Conservation (phyloP, 1,284 basidiomycete species). For the Boletus smithii region DNA sequence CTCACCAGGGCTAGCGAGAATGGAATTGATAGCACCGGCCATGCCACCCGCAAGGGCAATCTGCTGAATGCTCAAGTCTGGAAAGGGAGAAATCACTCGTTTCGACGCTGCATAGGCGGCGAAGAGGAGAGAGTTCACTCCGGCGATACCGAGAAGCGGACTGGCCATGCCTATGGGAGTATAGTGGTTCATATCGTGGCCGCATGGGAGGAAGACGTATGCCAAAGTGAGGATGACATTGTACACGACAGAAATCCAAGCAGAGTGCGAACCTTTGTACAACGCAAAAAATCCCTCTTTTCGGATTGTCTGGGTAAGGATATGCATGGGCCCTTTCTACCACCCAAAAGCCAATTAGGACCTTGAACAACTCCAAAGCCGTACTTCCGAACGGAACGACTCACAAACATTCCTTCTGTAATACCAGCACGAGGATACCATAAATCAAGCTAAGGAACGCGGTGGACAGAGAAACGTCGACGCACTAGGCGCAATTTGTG, state of each 20-base stretch:
- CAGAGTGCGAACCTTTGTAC: constrained; percentile 71
- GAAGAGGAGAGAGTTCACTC: constrained; percentile 94
- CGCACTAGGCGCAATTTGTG: constrained; percentile 74
- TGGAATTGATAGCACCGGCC: constrained; percentile 86
- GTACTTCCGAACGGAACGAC: constrained; percentile 30
- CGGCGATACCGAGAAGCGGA: constrained; percentile 91
- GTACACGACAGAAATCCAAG: background rate
- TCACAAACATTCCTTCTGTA: constrained; percentile 77
- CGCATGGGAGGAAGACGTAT: background rate
- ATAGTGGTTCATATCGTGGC: no score
- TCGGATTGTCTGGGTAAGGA: constrained; percentile 72
- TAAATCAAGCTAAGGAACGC: background rate
- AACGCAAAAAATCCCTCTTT: constrained; percentile 89
- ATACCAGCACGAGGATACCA: background rate
- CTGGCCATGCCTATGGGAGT: constrained; percentile 75
- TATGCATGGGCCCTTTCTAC: constrained; percentile 91
- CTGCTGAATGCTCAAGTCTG: constrained; percentile 75
- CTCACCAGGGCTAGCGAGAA: constrained; percentile 84
- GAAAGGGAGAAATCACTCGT: constrained; percentile 84
- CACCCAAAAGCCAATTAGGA: background rate
- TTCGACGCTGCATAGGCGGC: constrained; percentile 83
- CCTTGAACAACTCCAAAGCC: background rate
- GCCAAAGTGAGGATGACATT: background rate
- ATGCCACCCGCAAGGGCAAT: constrained; percentile 84
- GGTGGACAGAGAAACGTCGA: constrained; percentile 12